These are phyloP conservation scores for Auriculariales sp. DNA, from an alignment of 768 basidiomycete species.

Conservation along the genomic window DNA sequence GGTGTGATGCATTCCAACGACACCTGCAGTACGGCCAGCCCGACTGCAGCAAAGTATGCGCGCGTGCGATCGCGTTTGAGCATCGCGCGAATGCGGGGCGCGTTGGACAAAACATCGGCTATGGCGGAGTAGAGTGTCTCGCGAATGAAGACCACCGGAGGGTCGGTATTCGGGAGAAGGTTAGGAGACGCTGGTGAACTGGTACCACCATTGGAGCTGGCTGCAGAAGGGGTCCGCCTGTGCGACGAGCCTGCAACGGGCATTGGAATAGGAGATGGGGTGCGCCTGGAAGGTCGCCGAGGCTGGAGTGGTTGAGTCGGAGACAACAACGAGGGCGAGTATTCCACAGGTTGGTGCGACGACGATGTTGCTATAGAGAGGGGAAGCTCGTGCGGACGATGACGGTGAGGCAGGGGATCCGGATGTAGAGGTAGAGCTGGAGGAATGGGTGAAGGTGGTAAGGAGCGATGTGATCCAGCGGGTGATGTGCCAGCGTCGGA, in stretches of 20 bases:
- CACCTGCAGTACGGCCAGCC: constrained; percentile 58
- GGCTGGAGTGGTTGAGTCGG: not conserved
- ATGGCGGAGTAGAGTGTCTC: constrained; percentile 78
- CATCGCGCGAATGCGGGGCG: constrained; percentile 36
- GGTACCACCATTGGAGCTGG: constrained; percentile 10
- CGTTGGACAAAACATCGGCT: constrained; percentile 48
- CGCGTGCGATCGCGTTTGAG: constrained; percentile 50
- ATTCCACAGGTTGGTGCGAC: not conserved
- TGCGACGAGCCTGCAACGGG: constrained; percentile 5
- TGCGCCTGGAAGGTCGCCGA: not conserved
- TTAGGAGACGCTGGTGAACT: constrained; percentile 15
- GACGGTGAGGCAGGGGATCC: not conserved
- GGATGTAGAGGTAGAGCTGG: not conserved
- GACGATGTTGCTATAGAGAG: constrained; percentile 1
- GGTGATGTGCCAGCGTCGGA: constrained; percentile 3
- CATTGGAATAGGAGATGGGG: not conserved
- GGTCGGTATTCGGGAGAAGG: constrained; percentile 21
- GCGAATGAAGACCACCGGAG: constrained; percentile 65
- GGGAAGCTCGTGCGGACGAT: not conserved
- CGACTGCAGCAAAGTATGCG: constrained; percentile 68
- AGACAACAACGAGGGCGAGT: not conserved
- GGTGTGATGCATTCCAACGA: constrained; percentile 31
- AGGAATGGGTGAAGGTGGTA: constrained; percentile 10
- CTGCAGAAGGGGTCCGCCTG: constrained; percentile 14
- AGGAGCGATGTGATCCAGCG: constrained; percentile 9